Evolutionary conservation across 2,329 filamentous ascomycete genomes (phyloP), one percentile per base, ranked within the genome.

Genomic region (Knoxdaviesia capensis): DNA sequence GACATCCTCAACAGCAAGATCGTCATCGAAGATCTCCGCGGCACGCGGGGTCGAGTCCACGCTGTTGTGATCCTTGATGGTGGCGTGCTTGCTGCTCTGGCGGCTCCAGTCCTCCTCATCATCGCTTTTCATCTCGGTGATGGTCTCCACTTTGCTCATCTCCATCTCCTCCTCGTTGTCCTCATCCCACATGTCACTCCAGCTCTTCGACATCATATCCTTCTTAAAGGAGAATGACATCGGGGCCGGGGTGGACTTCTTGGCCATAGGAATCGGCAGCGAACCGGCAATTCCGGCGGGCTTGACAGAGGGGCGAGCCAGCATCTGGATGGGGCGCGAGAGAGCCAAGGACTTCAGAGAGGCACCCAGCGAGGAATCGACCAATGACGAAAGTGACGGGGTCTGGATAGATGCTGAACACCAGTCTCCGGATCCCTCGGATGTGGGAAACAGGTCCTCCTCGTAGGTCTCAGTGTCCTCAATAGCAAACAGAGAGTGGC

Each of bases 131-230:
- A 20, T 20, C 20, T 20, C 20, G 20, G 20, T 20, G 20, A 20
- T 20, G 20, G 20, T 20, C 20, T 45, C 40, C 8, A 41, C 37
- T 35, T 51, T 45, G 42, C 52, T 49, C 36, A 54, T 48, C 51
- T 79, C 71, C 50, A 82, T 73, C 47, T 80, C 76, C 48, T 81
- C 77, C 53, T 90, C 86, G 38, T 68, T 64, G 42, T 96, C 88
- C 58, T 96, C 88, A 45, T 96, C 88, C 80, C 86, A 94, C 58
- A 96, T 76, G 58, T 98, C 90, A 54, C 87, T 94, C 90, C 90
- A 98, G 66, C 90, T 96, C 78, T 20, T 20, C 20, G 20, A 20
- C 20, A 20, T 20, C 20, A 20, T 20, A 20, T 20, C 20, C 20
- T 20, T 20, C 20, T 20, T 20, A 3, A 20, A 20, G 20, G 20